phyloP scores from a whole-genome alignment of 352 stramenopile genomes.

The Thalassiosira hispida region DNA sequence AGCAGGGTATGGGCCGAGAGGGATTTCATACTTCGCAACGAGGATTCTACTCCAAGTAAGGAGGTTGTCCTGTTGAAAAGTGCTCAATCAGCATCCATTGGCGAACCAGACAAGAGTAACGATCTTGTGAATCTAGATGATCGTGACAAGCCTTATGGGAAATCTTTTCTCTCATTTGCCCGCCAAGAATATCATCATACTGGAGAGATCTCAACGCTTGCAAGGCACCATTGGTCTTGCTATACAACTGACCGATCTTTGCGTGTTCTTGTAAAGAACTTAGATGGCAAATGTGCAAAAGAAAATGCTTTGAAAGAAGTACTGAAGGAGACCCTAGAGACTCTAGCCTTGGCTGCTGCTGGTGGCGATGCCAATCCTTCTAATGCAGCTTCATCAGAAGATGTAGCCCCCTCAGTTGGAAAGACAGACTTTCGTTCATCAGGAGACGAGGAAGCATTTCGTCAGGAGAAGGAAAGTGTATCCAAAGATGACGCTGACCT shows the following conservation, averaged over 20 bases:
- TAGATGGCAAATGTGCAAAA: constrained; percentile 65
- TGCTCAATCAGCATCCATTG: constrained; percentile 46
- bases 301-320: constrained; percentile 74
- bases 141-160: constrained; percentile 34
- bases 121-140: constrained; percentile 66
- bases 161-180: constrained; percentile 61
- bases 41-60: constrained; percentile 22
- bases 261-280: constrained; percentile 71
- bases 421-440: constrained; percentile 36
- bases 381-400: constrained; percentile 26
- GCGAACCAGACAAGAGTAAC: constrained; percentile 66
- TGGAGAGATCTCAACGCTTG: constrained; percentile 51
- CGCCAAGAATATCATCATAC: constrained; percentile 76
- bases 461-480: constrained; percentile 15
- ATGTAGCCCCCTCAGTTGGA: constrained; percentile 16
- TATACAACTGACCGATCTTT: constrained; percentile 75
- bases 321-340: constrained; percentile 77
- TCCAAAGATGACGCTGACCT: constrained; percentile 32
- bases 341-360: constrained; percentile 45
- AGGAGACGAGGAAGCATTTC: constrained; percentile 60
- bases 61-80: constrained; percentile 27
- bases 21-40: constrained; percentile 50
- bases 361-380: constrained; percentile 22
- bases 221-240: constrained; percentile 70
- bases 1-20: constrained; percentile 75